Evolutionary conservation across 1,284 basidiomycete species (phyloP).

Genomic region (Leccinum ambiguum): DNA sequence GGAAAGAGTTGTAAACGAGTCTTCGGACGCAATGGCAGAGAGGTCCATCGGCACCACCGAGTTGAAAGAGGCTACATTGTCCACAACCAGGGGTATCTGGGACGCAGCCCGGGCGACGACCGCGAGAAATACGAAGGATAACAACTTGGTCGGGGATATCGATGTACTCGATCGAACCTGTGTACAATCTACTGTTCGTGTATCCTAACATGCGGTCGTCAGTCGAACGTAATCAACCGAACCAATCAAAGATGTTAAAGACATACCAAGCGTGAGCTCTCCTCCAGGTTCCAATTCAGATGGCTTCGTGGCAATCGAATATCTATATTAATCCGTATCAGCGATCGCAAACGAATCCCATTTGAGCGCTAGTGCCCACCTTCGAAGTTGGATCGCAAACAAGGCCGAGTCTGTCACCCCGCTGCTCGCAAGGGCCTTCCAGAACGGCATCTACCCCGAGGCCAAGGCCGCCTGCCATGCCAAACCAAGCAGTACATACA

Average conservation of each 20-base stretch:
- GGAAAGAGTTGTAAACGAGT: conserved; percentile 42
- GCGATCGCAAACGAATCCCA: neutral
- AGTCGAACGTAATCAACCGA: neutral
- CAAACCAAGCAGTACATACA: conserved; percentile 32
- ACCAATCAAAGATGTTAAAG: neutral
- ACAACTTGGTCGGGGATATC: conserved; percentile 24
- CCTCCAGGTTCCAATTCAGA: conserved; percentile 31
- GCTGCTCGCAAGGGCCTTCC: conserved; percentile 36
- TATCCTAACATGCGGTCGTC: conserved; percentile 34
- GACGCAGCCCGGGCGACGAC: conserved; percentile 4
- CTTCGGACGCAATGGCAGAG: conserved; percentile 35
- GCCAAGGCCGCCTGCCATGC: conserved; percentile 29
- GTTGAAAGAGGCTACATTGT: conserved; percentile 3
- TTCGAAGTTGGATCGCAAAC: conserved; percentile 39
- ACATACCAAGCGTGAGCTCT: conserved; percentile 29
- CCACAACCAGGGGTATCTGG: conserved; percentile 12
- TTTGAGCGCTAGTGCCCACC: conserved; percentile 21
- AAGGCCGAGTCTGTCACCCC: conserved; percentile 35
- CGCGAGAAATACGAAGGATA: conserved; percentile 13
- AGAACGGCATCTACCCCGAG: conserved; percentile 41
- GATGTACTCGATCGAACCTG: conserved; percentile 39
- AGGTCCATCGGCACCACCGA: conserved; percentile 10
- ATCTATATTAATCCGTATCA: conserved; percentile 17
- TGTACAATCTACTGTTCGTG: conserved; percentile 39
- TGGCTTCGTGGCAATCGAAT: conserved; percentile 26